Evolutionary conservation across 2,329 filamentous ascomycete genomes (phyloP).

Genomic region (Diaporthe amygdali): DNA sequence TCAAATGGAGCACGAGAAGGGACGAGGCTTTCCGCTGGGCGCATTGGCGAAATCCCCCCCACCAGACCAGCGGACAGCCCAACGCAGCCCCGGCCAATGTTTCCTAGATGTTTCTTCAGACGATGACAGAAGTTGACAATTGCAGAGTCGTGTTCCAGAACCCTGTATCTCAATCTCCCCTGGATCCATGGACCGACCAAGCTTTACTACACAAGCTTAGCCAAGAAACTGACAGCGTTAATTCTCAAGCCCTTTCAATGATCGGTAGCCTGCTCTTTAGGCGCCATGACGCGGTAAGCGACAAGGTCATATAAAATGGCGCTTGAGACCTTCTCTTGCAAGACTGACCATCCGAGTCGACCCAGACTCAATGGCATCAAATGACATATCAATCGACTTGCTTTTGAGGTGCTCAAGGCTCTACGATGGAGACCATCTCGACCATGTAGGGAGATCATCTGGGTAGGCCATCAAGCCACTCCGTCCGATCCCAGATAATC

Average conservation of each 20-base stretch:
- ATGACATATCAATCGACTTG: background rate
- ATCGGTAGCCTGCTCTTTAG: background rate
- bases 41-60: background rate
- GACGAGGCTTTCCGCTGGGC: slow-evolving; percentile 24
- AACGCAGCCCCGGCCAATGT: background rate
- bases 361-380: background rate
- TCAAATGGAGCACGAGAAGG: slow-evolving; percentile 1
- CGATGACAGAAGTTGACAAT: background rate
- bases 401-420: slow-evolving; percentile 3
- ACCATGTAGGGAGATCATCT: background rate
- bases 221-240: background rate
- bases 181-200: background rate
- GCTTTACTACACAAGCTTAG: slow-evolving; percentile 11
- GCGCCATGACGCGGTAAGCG: slow-evolving; percentile 3
- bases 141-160: background rate
- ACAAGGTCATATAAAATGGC: background rate
- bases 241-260: too few species aligned
- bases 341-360: background rate
- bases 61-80: background rate
- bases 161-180: background rate
- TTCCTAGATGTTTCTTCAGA: background rate
- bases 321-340: background rate
- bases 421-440: background rate
- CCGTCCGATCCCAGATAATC: background rate
- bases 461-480: background rate